Base-by-base conservation (phyloP, 2,329 filamentous ascomycete genomes). In the Truncatella angustata region DNA sequence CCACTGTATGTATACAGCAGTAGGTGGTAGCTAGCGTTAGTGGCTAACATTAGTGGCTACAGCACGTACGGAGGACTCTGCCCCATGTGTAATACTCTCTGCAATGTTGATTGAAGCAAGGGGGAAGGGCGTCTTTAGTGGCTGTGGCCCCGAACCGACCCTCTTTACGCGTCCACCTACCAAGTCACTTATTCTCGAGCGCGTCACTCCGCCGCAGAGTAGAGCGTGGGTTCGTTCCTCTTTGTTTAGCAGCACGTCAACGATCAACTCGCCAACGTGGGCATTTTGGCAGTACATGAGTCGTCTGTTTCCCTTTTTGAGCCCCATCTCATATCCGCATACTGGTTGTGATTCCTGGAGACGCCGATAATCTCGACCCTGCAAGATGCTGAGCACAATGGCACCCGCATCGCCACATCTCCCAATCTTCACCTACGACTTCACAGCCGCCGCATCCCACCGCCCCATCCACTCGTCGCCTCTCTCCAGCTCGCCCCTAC, bases 401-500 rank as follows among this genome's bases (percentile, higher is more conserved):
- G 62, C 64, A 35, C 60, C 72, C n/a, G 12, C 45, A 10, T 50
- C 47, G 12, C 21, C 46, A n/a, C 32, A 26, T 16, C 35, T 36
- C n/a, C 72, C 76, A 16, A 68, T 73, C 45, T 75, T 78, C 61
- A 69, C 71, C 56, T 58, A 68, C 47, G 66, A 69, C 51, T 63
- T 68, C 55, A 63, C 64, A 28, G 76, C 75, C 54, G 62, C 64
- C 23, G 76, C 75, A 66, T 61, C 62, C 36, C 64, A 76, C 65
- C 73, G 73, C 14, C 81, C 81, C 2, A 55, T 67, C 32, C 68
- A 76, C 26, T 69, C 82, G 1, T 85, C 82, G 44, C 81, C 80
- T 5, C 77, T 84, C 4, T 82, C 82, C 3, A 85, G 81, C 2
- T 83, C 81, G 3, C 81, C 81, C 11, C 66, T 82, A 49, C 79